phyloP scores from a whole-genome alignment of 140 eudicot species.

The Erigeron philadelphicus region DNA sequence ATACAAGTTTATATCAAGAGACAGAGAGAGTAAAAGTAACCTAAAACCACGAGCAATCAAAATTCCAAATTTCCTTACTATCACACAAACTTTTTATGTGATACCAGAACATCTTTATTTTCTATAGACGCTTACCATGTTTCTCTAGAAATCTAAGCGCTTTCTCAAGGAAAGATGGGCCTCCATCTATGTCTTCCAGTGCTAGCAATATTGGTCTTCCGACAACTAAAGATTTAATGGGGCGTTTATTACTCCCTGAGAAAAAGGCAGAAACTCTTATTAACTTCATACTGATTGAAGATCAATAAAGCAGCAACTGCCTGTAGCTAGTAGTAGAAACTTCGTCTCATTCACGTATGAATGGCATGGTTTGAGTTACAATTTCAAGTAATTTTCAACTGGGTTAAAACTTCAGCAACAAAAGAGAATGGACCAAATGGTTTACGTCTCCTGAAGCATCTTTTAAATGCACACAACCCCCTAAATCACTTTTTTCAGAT shows the following conservation, averaged over 20 bases:
- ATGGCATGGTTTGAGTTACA: too few species aligned
- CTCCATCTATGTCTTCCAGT: conserved; percentile 94
- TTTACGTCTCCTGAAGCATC: too few species aligned
- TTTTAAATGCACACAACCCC: too few species aligned
- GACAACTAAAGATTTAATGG: conserved; percentile 86
- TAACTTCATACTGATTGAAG: background rate
- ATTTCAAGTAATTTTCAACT: too few species aligned
- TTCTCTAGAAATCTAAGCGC: conserved; percentile 91
- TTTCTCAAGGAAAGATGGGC: conserved; percentile 93
- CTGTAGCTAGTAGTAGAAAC: background rate
- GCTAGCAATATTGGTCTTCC: conserved; percentile 97
- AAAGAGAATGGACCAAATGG: too few species aligned
- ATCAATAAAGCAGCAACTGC: background rate
- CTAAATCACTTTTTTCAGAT: too few species aligned
- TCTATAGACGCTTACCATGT: conserved; percentile 49
- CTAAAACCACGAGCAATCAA: background rate
- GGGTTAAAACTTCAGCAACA: too few species aligned
- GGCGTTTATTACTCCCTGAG: conserved; percentile 87
- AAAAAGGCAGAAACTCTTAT: background rate
- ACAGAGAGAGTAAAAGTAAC: background rate
- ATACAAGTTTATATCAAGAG: background rate
- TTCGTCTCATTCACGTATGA: too few species aligned
- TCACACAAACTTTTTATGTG: background rate
- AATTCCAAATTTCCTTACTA: background rate
- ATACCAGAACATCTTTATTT: background rate